These are phyloP conservation scores for Phoma sp. DNA, from an alignment of 2,329 filamentous ascomycete species.

Conservation along the genomic window DNA sequence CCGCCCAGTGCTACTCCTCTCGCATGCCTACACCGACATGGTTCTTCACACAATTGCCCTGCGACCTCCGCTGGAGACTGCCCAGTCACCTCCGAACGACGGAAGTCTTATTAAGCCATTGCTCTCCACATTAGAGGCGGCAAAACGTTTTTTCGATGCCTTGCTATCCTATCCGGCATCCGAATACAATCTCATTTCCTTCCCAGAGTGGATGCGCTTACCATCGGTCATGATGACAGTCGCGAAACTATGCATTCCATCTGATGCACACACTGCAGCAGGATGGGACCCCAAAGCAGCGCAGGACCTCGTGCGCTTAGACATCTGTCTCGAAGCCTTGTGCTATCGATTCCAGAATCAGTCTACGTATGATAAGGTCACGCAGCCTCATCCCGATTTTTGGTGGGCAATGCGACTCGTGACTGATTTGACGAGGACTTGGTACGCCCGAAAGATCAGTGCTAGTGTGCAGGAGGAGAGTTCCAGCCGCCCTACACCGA, in stretches of 20 bases:
- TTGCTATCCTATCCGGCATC: constrained; percentile 74
- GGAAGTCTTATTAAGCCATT: constrained; percentile 32
- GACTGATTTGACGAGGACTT: constrained; percentile 35
- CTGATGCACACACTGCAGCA: constrained; percentile 23
- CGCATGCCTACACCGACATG: constrained; percentile 36
- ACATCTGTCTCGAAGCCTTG: constrained; percentile 41
- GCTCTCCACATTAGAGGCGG: constrained; percentile 62
- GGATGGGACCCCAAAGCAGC: constrained; percentile 43
- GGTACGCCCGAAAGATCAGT: constrained; percentile 39
- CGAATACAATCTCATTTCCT: constrained; percentile 40
- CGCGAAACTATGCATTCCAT: constrained; percentile 38
- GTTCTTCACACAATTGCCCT: constrained; percentile 36
- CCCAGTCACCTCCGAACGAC: constrained; percentile 2
- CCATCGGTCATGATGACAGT: constrained; percentile 39
- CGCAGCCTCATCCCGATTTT: constrained; percentile 37
- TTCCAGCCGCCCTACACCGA: background rate
- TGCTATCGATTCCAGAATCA: constrained; percentile 43
- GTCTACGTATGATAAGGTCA: constrained; percentile 31
- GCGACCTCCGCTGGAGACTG: constrained; percentile 15
- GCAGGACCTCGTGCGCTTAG: constrained; percentile 39
- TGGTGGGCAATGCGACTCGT: constrained; percentile 41
- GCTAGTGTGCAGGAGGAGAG: background rate
- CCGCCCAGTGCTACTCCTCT: constrained; percentile 33
- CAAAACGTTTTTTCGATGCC: constrained; percentile 69
- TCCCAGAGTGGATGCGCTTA: constrained; percentile 43